Conservation (phyloP, 768 basidiomycete genomes). For the Pleurotus tuber-regium region DNA sequence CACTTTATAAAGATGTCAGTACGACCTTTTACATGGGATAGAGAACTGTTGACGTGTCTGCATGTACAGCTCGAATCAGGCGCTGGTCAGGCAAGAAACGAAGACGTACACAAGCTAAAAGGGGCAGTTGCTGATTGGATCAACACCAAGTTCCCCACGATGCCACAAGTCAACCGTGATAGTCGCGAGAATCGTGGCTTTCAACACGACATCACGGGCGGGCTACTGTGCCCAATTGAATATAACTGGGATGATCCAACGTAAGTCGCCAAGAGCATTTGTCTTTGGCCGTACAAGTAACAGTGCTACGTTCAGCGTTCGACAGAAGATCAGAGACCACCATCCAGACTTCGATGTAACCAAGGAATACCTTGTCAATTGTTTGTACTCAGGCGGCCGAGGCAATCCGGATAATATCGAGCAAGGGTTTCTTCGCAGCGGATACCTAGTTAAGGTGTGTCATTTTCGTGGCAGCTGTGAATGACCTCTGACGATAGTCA, state of each 20-base stretch:
- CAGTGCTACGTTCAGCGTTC: too few relatives aligned
- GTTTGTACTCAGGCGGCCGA: not conserved
- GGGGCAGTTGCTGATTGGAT: not conserved
- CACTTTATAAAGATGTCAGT: not conserved
- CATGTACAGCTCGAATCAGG: not conserved
- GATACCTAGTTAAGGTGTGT: conserved; percentile 3
- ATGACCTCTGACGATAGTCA: too few relatives aligned
- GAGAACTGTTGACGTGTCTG: not conserved
- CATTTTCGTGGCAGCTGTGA: too few relatives aligned
- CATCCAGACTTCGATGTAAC: not conserved
- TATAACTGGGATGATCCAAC: not conserved
- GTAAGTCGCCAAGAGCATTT: not conserved
- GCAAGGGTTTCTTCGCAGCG: conserved; percentile 1
- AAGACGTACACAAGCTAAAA: not conserved
- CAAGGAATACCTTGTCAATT: not conserved
- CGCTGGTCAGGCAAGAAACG: not conserved
- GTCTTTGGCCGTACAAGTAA: too few relatives aligned
- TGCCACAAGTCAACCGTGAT: not conserved
- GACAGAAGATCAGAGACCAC: not conserved
- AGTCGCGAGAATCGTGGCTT: not conserved
- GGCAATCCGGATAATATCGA: conserved; percentile 3
- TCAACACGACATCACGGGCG: not conserved
- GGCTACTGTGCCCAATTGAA: not conserved
- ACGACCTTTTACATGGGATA: not conserved
- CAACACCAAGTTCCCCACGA: not conserved